Evolutionary conservation across 345 rosid genomes (phyloP).

Genomic region (Brassica nigra): DNA sequence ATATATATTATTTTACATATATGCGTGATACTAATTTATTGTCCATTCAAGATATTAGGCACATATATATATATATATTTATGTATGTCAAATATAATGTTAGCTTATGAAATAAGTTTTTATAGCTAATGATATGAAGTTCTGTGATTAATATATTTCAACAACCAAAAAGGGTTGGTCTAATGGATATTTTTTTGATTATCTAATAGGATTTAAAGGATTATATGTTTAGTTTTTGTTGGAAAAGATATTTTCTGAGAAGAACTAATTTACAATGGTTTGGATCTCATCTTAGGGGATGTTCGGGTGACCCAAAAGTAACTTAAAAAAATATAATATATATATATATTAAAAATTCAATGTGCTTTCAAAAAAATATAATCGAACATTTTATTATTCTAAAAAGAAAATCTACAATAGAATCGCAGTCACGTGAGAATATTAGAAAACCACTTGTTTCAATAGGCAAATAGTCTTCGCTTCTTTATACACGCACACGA

Average conservation of each 20-base stretch:
- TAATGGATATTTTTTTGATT: neutral
- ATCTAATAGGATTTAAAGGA: neutral
- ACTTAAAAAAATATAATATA: too few relatives aligned
- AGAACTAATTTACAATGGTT: neutral
- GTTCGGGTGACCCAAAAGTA: neutral
- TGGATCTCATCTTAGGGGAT: neutral
- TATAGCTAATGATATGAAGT: neutral
- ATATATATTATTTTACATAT: too few relatives aligned
- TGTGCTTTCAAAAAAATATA: neutral
- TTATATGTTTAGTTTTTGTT: neutral
- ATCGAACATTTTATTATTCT: neutral
- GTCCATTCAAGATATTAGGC: too few relatives aligned
- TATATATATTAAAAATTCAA: neutral
- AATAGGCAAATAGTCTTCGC: constrained; percentile 1
- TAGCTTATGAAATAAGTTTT: neutral
- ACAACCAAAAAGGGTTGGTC: neutral
- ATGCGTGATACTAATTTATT: too few relatives aligned
- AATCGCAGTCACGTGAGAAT: constrained; percentile 22
- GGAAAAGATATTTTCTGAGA: neutral
- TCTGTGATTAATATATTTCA: neutral
- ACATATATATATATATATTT: neutral
- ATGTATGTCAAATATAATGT: neutral
- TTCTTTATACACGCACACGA: constrained; percentile 12
- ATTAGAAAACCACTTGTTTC: constrained; percentile 13
- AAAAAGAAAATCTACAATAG: neutral